phyloP scores from a whole-genome alignment of 2,329 filamentous ascomycete species.

The Alternaria metachromatica region DNA sequence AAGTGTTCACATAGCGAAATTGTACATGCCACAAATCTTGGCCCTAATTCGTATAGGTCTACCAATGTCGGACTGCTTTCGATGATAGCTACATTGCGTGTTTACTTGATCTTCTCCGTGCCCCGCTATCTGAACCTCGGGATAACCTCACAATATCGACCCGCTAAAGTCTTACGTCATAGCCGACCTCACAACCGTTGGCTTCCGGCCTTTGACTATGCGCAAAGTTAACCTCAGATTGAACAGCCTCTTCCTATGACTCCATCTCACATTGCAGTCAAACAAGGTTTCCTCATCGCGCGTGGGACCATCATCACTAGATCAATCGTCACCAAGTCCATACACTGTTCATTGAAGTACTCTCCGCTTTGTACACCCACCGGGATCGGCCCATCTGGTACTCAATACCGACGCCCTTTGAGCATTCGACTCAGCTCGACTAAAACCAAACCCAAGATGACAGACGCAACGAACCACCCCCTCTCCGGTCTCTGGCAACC shows the following conservation, averaged over 20 bases:
- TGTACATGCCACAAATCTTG: too few relatives aligned
- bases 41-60: too few relatives aligned
- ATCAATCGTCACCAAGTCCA: background rate
- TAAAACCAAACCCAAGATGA: slow-evolving; percentile 41
- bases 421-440: background rate
- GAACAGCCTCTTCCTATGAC: background rate
- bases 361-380: background rate
- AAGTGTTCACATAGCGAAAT: too few relatives aligned
- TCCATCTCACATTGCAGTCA: background rate
- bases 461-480: slow-evolving; percentile 53
- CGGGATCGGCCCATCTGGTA: background rate
- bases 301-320: background rate
- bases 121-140: slow-evolving; percentile 13
- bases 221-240: background rate
- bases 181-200: slow-evolving; percentile 1
- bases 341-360: background rate
- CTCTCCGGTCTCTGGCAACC: slow-evolving; percentile 60
- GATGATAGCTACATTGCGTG: background rate
- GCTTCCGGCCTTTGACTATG: background rate
- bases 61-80: too few relatives aligned
- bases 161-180: slow-evolving; percentile 15
- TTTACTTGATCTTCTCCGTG: background rate
- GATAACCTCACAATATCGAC: background rate
- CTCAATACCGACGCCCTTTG: background rate
- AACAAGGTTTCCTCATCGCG: background rate